Conservation (phyloP, 2,329 filamentous ascomycete genomes). For the Colletotrichum sansevieriae region DNA sequence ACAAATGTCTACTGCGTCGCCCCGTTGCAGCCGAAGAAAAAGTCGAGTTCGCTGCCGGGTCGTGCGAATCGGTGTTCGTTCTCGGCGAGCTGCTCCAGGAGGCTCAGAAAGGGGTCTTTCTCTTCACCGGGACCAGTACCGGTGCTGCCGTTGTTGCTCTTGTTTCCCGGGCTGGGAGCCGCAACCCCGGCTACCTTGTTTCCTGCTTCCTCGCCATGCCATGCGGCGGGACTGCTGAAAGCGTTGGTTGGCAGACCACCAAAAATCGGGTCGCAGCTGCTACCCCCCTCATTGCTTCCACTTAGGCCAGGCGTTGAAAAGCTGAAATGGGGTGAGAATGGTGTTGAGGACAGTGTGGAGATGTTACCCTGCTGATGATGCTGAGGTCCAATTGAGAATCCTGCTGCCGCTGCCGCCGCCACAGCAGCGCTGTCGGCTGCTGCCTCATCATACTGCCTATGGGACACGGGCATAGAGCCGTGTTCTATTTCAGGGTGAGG, state of each 20-base stretch:
- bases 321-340: constrained; percentile 60
- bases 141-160: constrained; percentile 63
- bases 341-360: constrained; percentile 47
- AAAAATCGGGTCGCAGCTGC: constrained; percentile 72
- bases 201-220: constrained; percentile 58
- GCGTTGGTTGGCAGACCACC: constrained; percentile 66
- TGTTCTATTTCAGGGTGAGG: constrained; percentile 52
- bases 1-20: constrained; percentile 34
- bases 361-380: constrained; percentile 49
- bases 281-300: constrained; percentile 49
- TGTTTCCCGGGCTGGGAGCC: constrained; percentile 55
- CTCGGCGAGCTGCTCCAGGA: constrained; percentile 86
- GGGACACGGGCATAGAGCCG: constrained; percentile 49
- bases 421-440: constrained; percentile 51
- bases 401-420: constrained; percentile 53
- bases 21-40: constrained; percentile 68
- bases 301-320: constrained; percentile 52
- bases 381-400: constrained; percentile 50
- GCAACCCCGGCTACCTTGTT: constrained; percentile 36
- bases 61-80: constrained; percentile 74
- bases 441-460: constrained; percentile 51
- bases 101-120: constrained; percentile 83
- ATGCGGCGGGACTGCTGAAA: constrained; percentile 65
- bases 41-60: constrained; percentile 81
- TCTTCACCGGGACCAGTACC: constrained; percentile 68